phyloP scores from a whole-genome alignment of 2,329 filamentous ascomycete genomes.

The Phymatotrichopsis omnivora region DNA sequence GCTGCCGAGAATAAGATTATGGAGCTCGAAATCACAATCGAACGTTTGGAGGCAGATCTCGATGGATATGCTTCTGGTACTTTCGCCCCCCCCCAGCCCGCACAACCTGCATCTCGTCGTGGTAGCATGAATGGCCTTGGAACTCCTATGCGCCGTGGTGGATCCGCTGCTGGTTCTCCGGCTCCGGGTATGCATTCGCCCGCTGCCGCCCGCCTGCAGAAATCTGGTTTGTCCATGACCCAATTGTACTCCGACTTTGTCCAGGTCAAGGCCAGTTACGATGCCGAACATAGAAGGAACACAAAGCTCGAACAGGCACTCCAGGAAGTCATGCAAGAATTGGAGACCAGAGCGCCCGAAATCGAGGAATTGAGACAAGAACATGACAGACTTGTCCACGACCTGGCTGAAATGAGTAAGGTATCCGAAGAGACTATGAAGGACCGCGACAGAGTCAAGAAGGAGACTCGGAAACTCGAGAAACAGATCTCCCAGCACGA shows the following conservation, averaged over 20 bases:
- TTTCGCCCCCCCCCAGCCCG: slow-evolving; percentile 38
- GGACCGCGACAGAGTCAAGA: slow-evolving; percentile 68
- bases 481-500: slow-evolving; percentile 53
- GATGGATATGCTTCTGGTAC: slow-evolving; percentile 34
- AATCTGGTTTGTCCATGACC: slow-evolving; percentile 39
- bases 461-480: slow-evolving; percentile 68
- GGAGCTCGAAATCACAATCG: slow-evolving; percentile 54
- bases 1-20: slow-evolving; percentile 52
- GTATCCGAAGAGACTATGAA: slow-evolving; percentile 72
- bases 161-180: slow-evolving; percentile 39
- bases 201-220: slow-evolving; percentile 30
- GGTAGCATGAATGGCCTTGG: slow-evolving; percentile 40
- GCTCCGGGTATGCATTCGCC: slow-evolving; percentile 21
- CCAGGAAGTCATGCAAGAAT: slow-evolving; percentile 72
- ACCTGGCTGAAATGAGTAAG: slow-evolving; percentile 75
- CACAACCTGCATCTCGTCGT: slow-evolving; percentile 41
- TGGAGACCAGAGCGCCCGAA: slow-evolving; percentile 80
- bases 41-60: slow-evolving; percentile 49
- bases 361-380: slow-evolving; percentile 76
- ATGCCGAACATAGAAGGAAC: slow-evolving; percentile 61
- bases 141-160: slow-evolving; percentile 47
- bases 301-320: slow-evolving; percentile 65
- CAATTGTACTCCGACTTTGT: slow-evolving; percentile 53
- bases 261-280: slow-evolving; percentile 56
- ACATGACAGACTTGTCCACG: slow-evolving; percentile 65